Conservation (phyloP, 352 stramenopile genomes). For the Phytophthora ohioensis region DNA sequence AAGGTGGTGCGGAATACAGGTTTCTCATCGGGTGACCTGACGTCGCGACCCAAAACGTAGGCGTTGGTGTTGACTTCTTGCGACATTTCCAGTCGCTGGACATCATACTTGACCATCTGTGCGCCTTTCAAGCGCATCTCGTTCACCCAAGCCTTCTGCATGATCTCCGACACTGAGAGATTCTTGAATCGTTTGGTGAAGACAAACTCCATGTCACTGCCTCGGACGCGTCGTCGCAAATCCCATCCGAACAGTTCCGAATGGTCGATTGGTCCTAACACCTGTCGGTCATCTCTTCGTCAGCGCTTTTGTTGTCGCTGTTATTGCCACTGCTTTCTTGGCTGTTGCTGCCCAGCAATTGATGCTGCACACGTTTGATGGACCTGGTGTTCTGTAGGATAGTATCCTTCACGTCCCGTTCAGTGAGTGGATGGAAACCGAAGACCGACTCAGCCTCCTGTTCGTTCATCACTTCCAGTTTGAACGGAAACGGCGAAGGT, state of each 20-base stretch:
- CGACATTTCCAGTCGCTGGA: slow-evolving; percentile 55
- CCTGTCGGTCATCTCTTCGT: slow-evolving; percentile 14
- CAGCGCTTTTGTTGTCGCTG: slow-evolving; percentile 12
- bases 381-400: slow-evolving; percentile 49
- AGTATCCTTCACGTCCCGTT: slow-evolving; percentile 49
- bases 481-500: slow-evolving; percentile 32
- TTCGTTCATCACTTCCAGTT: slow-evolving; percentile 35
- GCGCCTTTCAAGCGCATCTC: slow-evolving; percentile 48
- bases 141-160: slow-evolving; percentile 58
- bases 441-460: slow-evolving; percentile 54
- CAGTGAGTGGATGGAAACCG: slow-evolving; percentile 42
- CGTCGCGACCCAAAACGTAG: slow-evolving; percentile 57
- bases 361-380: slow-evolving; percentile 44
- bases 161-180: slow-evolving; percentile 45
- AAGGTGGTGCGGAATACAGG: slow-evolving; percentile 58
- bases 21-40: slow-evolving; percentile 48
- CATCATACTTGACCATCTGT: slow-evolving; percentile 58
- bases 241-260: slow-evolving; percentile 63
- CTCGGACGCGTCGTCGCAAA: slow-evolving; percentile 44
- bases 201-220: slow-evolving; percentile 56
- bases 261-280: slow-evolving; percentile 17
- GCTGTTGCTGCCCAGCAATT: slow-evolving; percentile 24
- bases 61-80: slow-evolving; percentile 50
- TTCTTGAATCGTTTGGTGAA: slow-evolving; percentile 56
- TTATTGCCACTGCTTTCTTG: slow-evolving; percentile 1